Base-by-base conservation (phyloP, 208 protist genomes). In the Leishmania major region DNA sequence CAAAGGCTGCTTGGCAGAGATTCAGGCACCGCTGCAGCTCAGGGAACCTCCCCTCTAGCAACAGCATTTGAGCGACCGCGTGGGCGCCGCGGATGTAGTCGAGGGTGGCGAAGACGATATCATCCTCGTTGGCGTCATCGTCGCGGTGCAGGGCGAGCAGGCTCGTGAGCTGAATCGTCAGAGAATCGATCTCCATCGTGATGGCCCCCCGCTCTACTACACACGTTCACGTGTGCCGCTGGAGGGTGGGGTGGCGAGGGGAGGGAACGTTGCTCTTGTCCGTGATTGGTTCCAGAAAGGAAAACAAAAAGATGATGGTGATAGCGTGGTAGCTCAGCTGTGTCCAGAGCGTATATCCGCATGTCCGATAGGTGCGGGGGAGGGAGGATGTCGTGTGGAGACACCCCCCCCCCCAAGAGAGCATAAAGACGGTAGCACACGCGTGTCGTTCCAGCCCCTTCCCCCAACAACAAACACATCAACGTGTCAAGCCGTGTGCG, bases 11-110 rank as follows among this genome's bases (percentile, higher is more conserved):
- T 35, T 85, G 84, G 75, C 91, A 96, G 19, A 94, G 75, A 49
- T 93, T 75, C 31, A 97, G 86, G 81, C 94, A 97, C 17, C 89
- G 89, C 78, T 92, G 89, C 75, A 94, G 49, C 79, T 97, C 94
- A 0, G 82, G 78, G 73, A 93, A 94, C 53, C 92, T 91, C 0
- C 87, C 89, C 79, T 96, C 89, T 10, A 92, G 72, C 35, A 97
- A 70, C 35, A 97, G 80, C 59, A 90, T 73, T 75, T 92, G 79
- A 1, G 88, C 87, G 19, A 93, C 83, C 10, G 43, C 72, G 81
- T 97, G 94, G 17, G 89, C 90, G 37, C 78, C 62, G 11, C 79
- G 84, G 3, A 96, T 89, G 82, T 89, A 92, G 77, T 90, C 84
- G 67, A 94, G 91, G 19, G 89, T 94, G 60, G 83, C 87, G 75